Conservation (phyloP, 2,329 filamentous ascomycete species). For the Monilinia polystroma region DNA sequence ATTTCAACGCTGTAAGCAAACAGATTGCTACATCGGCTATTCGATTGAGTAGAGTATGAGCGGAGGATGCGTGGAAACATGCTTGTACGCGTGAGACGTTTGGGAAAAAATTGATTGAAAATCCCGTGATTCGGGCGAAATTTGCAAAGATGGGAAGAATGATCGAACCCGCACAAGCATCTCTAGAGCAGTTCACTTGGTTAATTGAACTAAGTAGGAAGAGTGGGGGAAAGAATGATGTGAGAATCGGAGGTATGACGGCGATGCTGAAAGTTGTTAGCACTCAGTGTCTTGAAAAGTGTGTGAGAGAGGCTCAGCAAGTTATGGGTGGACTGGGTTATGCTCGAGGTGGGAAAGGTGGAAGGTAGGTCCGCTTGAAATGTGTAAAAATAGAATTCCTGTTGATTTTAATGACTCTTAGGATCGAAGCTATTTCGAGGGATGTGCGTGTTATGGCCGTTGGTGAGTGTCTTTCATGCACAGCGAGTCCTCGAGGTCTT, state of each 20-base stretch:
- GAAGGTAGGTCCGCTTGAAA: constrained; percentile 31
- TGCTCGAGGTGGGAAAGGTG: constrained; percentile 50
- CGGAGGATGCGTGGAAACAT: constrained; percentile 53
- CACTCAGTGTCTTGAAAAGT: constrained; percentile 53
- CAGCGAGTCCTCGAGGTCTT: not conserved
- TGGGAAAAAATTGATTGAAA: constrained; percentile 55
- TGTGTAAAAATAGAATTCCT: constrained; percentile 7
- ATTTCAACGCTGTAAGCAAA: constrained; percentile 60
- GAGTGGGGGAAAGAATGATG: constrained; percentile 33
- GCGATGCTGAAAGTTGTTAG: constrained; percentile 53
- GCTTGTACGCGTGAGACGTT: constrained; percentile 56
- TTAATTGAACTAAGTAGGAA: constrained; percentile 35
- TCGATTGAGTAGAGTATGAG: constrained; percentile 56
- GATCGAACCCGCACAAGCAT: constrained; percentile 61
- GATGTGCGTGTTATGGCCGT: constrained; percentile 50
- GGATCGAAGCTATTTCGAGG: constrained; percentile 53
- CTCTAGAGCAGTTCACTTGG: constrained; percentile 59
- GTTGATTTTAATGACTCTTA: constrained; percentile 25
- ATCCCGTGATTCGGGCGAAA: constrained; percentile 60
- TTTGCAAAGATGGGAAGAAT: constrained; percentile 57
- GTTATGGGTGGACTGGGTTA: constrained; percentile 54
- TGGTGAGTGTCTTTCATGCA: constrained; percentile 31
- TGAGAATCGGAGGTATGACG: constrained; percentile 52
- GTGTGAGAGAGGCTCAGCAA: constrained; percentile 55
- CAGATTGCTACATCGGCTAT: constrained; percentile 57